A percentile compares a stretch with the other conserved stretches of the same genome.
phyloP scores from a whole-genome alignment of 140 eudicot species.

The Ambrosia hybrid region DNA sequence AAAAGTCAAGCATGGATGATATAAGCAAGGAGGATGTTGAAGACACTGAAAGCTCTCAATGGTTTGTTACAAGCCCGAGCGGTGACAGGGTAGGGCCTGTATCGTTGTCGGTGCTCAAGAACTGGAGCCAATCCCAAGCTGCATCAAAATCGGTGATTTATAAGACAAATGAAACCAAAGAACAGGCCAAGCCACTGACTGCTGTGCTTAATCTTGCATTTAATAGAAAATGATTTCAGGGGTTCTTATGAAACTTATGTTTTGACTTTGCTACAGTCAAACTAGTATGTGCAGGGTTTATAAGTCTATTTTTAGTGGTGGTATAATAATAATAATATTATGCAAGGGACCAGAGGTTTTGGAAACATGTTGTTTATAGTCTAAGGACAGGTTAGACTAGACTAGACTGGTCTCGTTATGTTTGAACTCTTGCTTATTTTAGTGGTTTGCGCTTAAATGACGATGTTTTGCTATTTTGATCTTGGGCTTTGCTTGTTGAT shows the following conservation, averaged over 20 bases:
- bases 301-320: slow-evolving; percentile 11
- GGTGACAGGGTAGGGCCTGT: slow-evolving; percentile 43
- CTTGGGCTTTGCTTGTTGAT: neutral
- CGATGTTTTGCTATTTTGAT: neutral
- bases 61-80: slow-evolving; percentile 33
- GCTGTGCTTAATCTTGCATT: slow-evolving; percentile 46
- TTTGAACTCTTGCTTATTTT: neutral
- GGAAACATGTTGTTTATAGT: slow-evolving; percentile 4
- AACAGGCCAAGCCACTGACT: slow-evolving; percentile 37
- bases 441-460: neutral
- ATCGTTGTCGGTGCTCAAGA: slow-evolving; percentile 41
- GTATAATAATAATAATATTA: neutral
- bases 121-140: slow-evolving; percentile 33
- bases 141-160: slow-evolving; percentile 45
- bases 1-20: slow-evolving; percentile 20
- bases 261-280: slow-evolving; percentile 9
- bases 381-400: neutral
- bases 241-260: slow-evolving; percentile 21
- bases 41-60: slow-evolving; percentile 35
- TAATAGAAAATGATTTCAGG: slow-evolving; percentile 4
- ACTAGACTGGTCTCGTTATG: neutral
- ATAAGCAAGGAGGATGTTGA: slow-evolving; percentile 31
- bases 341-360: slow-evolving; percentile 11
- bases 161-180: slow-evolving; percentile 40
- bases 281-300: slow-evolving; percentile 14